Percentiles rank a stretch among this genome's conserved stretches.
These are phyloP conservation scores for Blastomyces parvus DNA, from an alignment of 2,329 filamentous ascomycete genomes.

Conservation along the genomic window DNA sequence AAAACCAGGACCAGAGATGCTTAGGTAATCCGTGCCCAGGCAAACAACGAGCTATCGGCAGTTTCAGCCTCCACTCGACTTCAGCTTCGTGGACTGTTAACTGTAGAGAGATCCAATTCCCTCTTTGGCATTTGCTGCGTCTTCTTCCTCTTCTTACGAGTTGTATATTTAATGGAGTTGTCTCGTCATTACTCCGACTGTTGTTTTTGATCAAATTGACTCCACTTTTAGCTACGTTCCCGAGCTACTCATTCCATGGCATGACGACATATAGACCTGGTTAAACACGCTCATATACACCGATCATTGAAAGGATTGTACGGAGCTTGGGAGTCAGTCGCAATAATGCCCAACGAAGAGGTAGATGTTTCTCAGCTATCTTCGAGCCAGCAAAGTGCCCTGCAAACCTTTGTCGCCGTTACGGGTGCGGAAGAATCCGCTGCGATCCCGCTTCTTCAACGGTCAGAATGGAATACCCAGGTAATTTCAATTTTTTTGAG, in stretches of 20 bases:
- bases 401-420: constrained; percentile 80
- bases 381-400: constrained; percentile 65
- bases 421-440: constrained; percentile 71
- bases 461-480: constrained; percentile 95
- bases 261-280: constrained; percentile 4
- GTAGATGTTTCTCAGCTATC: constrained; percentile 57
- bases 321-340: constrained; percentile 7
- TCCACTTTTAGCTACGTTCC: neutral
- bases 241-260: neutral
- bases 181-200: neutral
- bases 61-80: neutral
- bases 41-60: neutral
- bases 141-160: neutral
- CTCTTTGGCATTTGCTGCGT: neutral
- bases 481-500: constrained; percentile 36
- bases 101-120: neutral
- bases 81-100: neutral
- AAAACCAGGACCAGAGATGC: neutral
- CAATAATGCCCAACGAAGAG: constrained; percentile 37
- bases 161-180: neutral
- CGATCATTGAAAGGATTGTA: neutral
- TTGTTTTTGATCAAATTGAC: neutral
- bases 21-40: neutral
- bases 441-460: constrained; percentile 66
- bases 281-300: neutral